A percentile compares a stretch with the other conserved stretches of the same genome.
Conservation (phyloP, 495 filamentous ascomycete genomes). For the Talaromyces ruber region DNA sequence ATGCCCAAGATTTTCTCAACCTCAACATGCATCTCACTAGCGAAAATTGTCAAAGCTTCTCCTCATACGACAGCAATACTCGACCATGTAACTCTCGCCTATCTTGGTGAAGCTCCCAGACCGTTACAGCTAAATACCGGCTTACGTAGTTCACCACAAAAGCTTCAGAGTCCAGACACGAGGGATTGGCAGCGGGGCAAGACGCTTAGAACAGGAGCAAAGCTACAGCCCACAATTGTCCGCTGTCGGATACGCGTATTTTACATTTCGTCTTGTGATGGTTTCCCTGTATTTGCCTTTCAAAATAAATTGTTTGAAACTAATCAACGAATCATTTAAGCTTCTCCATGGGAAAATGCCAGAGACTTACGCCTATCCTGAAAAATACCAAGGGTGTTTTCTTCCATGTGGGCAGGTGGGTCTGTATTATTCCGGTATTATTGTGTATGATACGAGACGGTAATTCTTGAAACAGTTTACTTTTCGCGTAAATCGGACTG, state of each 20-base stretch:
- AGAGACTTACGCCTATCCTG: neutral
- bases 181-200: neutral
- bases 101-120: neutral
- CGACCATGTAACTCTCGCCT: neutral
- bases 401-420: neutral
- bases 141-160: neutral
- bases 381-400: neutral
- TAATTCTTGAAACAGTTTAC: neutral
- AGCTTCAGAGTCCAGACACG: neutral
- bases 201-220: too few species aligned
- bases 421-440: neutral
- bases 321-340: neutral
- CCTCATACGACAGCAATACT: neutral
- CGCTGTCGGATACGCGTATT: neutral
- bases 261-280: neutral
- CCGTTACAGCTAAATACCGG: neutral
- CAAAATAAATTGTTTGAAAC: neutral
- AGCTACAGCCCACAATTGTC: neutral
- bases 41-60: neutral
- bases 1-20: neutral
- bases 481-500: neutral
- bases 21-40: neutral
- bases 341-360: neutral
- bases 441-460: neutral
- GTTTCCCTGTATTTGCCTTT: neutral